Percentiles rank a stretch among this genome's conserved stretches.
Conservation (phyloP, 768 basidiomycete species). For the Boletus coccyginus region DNA sequence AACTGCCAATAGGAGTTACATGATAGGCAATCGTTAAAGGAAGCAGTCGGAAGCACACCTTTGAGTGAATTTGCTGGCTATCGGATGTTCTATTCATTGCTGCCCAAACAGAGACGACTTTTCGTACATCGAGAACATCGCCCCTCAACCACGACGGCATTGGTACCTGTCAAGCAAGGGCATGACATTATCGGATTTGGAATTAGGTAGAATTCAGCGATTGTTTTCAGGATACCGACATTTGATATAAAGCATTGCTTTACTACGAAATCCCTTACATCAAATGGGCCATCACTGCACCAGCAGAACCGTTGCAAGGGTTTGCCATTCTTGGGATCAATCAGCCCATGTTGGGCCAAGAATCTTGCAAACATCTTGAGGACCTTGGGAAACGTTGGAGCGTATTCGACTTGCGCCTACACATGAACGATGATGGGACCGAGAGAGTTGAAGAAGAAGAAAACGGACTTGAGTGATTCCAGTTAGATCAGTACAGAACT, state of each 20-base stretch:
- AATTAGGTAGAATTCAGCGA: background rate
- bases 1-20: slow-evolving; percentile 14
- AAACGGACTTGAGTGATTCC: slow-evolving; percentile 85
- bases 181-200: slow-evolving; percentile 9
- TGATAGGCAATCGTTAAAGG: background rate
- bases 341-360: slow-evolving; percentile 66
- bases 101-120: slow-evolving; percentile 48
- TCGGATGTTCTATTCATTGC: slow-evolving; percentile 10
- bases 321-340: slow-evolving; percentile 55
- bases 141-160: slow-evolving; percentile 75
- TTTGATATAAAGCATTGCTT: slow-evolving; percentile 90
- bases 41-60: slow-evolving; percentile 12
- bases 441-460: slow-evolving; percentile 4
- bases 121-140: slow-evolving; percentile 74
- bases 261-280: slow-evolving; percentile 80
- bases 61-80: slow-evolving; percentile 6
- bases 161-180: slow-evolving; percentile 41
- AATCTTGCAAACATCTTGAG: slow-evolving; percentile 63
- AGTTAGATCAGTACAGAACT: slow-evolving; percentile 85
- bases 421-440: slow-evolving; percentile 4
- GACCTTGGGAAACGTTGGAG: slow-evolving; percentile 74
- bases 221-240: slow-evolving; percentile 37
- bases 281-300: slow-evolving; percentile 84
- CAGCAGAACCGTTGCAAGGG: slow-evolving; percentile 67
- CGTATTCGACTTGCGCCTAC: slow-evolving; percentile 78